A percentile compares a stretch with the other conserved stretches of the same genome.
Conservation (phyloP, 805 yeast species). For the Candida khao-thaluensis region DNA sequence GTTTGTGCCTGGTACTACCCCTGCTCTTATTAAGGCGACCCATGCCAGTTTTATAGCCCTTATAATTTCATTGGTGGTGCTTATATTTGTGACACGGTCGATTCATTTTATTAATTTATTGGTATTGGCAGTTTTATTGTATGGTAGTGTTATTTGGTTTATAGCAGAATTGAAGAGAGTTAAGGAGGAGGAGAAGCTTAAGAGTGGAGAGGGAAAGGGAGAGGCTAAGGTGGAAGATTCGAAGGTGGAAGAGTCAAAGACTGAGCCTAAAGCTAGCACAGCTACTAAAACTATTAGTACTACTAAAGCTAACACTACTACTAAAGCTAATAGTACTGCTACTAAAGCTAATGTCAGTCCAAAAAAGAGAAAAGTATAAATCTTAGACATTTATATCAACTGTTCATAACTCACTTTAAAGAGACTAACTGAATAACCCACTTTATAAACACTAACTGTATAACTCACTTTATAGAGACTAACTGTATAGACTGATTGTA, state of each 20-base stretch:
- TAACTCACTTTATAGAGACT: too few species aligned
- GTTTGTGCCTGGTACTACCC: conserved; percentile 90
- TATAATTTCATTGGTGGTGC: conserved; percentile 51
- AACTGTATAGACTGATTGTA: too few species aligned
- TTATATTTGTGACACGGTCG: conserved; percentile 60
- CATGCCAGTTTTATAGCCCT: conserved; percentile 76
- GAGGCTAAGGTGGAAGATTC: conserved; percentile 4
- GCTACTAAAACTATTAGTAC: too few species aligned
- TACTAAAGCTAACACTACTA: too few species aligned
- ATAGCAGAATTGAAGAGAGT: conserved; percentile 59
- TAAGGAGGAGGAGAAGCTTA: conserved; percentile 41
- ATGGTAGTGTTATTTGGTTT: conserved; percentile 88
- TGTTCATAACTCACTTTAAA: too few species aligned
- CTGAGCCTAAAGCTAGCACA: too few species aligned
- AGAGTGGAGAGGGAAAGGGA: conserved; percentile 5
- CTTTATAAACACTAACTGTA: too few species aligned
- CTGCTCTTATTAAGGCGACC: conserved; percentile 85
- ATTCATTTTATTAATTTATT: conserved; percentile 63
- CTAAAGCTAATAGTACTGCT: conserved; percentile 4
- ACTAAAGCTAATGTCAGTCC: conserved; percentile 8
- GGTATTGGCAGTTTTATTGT: conserved; percentile 60
- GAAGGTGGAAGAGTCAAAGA: too few species aligned
- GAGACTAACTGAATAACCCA: too few species aligned
- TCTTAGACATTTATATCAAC: too few species aligned
- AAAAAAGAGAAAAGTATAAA: conserved; percentile 20